These are phyloP conservation scores for Hsuehochloa calcarea DNA, from an alignment of 176 grass and related monocot species.

Conservation along the genomic window DNA sequence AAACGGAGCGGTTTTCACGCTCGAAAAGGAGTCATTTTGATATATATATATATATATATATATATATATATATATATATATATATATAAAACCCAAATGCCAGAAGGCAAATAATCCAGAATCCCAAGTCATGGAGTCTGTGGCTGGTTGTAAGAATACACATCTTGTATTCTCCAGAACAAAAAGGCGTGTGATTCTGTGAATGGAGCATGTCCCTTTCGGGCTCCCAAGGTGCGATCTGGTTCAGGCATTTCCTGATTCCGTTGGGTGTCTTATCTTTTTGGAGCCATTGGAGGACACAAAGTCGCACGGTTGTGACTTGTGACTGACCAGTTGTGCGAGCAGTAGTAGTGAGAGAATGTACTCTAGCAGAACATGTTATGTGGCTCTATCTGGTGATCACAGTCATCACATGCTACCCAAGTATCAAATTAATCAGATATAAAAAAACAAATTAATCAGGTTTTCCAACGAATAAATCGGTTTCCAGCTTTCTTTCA, in stretches of 20 bases:
- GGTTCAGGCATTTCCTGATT: constrained; percentile 34
- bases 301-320: constrained; percentile 12
- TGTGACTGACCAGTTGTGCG: constrained; percentile 19
- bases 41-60: no score
- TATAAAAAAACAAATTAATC: not conserved
- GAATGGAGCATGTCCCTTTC: not conserved
- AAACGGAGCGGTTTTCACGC: not conserved
- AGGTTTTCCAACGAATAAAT: not conserved
- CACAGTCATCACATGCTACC: not conserved
- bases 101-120: not conserved
- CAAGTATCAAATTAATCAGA: not conserved
- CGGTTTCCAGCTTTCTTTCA: not conserved
- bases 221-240: constrained; percentile 38
- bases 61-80: no score
- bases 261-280: constrained; percentile 22
- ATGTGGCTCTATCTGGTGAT: not conserved
- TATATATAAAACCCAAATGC: not conserved
- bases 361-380: constrained; percentile 21
- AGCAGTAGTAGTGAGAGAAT: not conserved
- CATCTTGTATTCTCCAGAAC: constrained; percentile 9
- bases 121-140: not conserved
- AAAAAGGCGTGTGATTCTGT: not conserved
- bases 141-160: not conserved
- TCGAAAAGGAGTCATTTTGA: not conserved
- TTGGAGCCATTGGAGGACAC: constrained; percentile 29